phyloP scores from a whole-genome alignment of 1,284 basidiomycete genomes.

The Marasmius tenuissimus region DNA sequence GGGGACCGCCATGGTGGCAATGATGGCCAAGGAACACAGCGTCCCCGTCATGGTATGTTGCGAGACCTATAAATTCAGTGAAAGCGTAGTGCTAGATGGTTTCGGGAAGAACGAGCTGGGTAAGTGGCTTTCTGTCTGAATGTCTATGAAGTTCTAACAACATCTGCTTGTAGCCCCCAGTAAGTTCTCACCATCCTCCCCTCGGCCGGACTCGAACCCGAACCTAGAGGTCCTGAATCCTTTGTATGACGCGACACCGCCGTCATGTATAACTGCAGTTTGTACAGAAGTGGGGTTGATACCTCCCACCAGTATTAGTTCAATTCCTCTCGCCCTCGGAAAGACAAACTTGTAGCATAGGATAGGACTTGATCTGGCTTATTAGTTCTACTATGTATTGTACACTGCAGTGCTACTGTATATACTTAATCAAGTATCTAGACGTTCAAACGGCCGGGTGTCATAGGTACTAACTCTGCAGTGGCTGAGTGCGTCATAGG shows the following conservation, averaged over 20 bases:
- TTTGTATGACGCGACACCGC: constrained; percentile 90
- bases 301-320: constrained; percentile 82
- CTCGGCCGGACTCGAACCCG: constrained; percentile 27
- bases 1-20: constrained; percentile 93
- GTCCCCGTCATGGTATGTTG: constrained; percentile 97
- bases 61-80: constrained; percentile 98
- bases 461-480: not conserved
- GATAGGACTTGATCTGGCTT: not conserved
- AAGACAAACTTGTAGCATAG: constrained; percentile 41
- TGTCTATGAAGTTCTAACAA: constrained; percentile 7
- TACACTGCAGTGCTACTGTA: not conserved
- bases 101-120: constrained; percentile 97
- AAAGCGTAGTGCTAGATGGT: constrained; percentile 90
- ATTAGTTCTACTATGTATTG: not conserved
- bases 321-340: constrained; percentile 75
- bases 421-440: too few species aligned
- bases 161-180: constrained; percentile 34
- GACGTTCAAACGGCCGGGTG: too few species aligned
- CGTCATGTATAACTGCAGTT: constrained; percentile 89
- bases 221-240: constrained; percentile 80
- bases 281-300: constrained; percentile 94
- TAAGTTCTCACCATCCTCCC: constrained; percentile 33
- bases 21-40: constrained; percentile 89
- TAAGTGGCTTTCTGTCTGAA: constrained; percentile 28
- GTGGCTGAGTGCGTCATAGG: constrained; percentile 1